phyloP scores from a whole-genome alignment of 306 rosid species.

The Quercus agrifolia region DNA sequence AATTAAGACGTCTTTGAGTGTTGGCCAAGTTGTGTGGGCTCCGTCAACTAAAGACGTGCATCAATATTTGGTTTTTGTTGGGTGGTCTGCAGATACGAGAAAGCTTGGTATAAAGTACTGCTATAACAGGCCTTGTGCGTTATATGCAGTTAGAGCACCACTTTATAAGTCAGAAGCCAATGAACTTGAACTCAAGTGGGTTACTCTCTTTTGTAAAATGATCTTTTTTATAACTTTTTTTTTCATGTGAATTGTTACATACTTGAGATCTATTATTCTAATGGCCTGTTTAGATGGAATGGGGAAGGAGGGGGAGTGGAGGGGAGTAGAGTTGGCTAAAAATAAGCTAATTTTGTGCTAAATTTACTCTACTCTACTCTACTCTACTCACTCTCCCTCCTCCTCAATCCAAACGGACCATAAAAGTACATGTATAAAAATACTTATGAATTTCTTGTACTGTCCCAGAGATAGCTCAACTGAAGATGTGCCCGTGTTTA shows the following conservation, averaged over 20 bases:
- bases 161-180: constrained; percentile 35
- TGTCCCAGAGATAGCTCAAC: constrained; percentile 45
- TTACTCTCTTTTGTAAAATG: constrained; percentile 20
- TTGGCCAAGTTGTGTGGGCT: constrained; percentile 93
- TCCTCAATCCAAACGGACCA: too few relatives aligned
- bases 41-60: constrained; percentile 43
- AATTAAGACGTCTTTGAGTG: constrained; percentile 61
- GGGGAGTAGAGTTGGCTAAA: too few relatives aligned
- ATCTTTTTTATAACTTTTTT: constrained; percentile 1
- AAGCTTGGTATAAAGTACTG: constrained; percentile 88
- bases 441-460: constrained; percentile 2
- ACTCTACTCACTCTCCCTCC: too few relatives aligned
- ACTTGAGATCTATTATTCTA: background rate
- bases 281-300: too few relatives aligned
- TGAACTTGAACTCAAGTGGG: constrained; percentile 50
- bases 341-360: too few relatives aligned
- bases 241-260: constrained; percentile 3
- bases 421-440: background rate
- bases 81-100: constrained; percentile 68
- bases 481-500: constrained; percentile 35
- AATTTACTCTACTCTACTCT: too few relatives aligned
- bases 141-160: constrained; percentile 55
- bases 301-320: too few relatives aligned
- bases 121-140: constrained; percentile 79
- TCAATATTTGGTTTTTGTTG: constrained; percentile 74